Evolutionary conservation across 2,329 filamentous ascomycete genomes (phyloP).

Genomic region (Neospermospora avenae): DNA sequence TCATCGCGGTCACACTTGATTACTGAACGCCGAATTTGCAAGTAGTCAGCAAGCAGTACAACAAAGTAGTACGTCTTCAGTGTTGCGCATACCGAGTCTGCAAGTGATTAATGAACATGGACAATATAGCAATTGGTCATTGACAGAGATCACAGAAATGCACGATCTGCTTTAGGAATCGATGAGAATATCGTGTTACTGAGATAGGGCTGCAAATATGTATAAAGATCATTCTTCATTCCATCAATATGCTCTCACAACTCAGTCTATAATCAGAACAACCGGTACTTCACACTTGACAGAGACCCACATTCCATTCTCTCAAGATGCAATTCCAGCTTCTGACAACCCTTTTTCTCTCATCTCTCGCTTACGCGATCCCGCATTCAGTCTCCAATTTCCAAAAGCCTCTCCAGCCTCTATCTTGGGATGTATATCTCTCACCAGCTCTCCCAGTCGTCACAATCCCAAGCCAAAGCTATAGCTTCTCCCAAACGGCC

Average conservation of each 20-base stretch:
- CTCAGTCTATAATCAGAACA: background rate
- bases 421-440: constrained; percentile 9
- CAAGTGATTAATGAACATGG: no score
- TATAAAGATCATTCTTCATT: background rate
- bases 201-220: background rate
- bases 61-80: no score
- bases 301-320: background rate
- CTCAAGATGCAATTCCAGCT: background rate
- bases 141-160: background rate
- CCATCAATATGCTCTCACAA: background rate
- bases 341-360: background rate
- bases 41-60: background rate
- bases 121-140: background rate
- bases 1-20: background rate
- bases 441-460: background rate
- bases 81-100: no score
- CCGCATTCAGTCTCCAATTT: background rate
- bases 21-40: background rate
- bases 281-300: background rate
- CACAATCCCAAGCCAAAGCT: constrained; percentile 6
- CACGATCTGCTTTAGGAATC: background rate
- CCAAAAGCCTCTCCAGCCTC: background rate
- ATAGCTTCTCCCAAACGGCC: constrained; percentile 16
- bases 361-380: background rate
- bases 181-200: background rate